Evolutionary conservation across 1,284 basidiomycete genomes (phyloP).

Genomic region (Rhizopogon parksii): DNA sequence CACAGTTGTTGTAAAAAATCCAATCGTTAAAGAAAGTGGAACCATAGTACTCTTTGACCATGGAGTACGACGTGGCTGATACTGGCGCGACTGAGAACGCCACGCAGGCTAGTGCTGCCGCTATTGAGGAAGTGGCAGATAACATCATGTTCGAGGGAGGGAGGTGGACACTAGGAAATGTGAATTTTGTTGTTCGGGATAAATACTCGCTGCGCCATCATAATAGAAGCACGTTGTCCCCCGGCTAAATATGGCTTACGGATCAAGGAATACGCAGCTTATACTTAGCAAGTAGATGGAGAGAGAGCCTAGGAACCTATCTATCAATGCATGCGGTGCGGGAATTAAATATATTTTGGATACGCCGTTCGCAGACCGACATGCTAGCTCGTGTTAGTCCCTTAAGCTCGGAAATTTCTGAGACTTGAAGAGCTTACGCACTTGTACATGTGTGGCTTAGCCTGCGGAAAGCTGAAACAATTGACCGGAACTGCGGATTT

Average conservation of each 20-base stretch:
- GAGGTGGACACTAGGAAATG: not conserved
- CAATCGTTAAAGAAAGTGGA: constrained; percentile 49
- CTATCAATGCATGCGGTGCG: not conserved
- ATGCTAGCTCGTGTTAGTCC: no score
- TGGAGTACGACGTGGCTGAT: constrained; percentile 32
- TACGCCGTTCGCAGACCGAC: no score
- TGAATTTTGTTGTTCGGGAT: not conserved
- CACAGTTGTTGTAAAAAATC: constrained; percentile 48
- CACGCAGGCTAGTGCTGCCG: not conserved
- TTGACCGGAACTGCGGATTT: not conserved
- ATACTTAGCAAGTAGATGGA: not conserved
- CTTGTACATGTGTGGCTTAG: no score
- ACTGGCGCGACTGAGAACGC: constrained; percentile 5
- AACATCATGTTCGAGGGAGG: not conserved
- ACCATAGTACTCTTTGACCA: constrained; percentile 44
- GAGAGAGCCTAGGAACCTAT: no score
- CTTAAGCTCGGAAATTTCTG: no score
- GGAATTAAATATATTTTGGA: not conserved
- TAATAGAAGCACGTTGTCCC: not conserved
- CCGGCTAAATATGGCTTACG: not conserved
- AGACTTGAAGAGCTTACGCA: no score
- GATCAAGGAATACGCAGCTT: not conserved
- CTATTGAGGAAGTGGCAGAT: not conserved
- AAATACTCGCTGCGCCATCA: not conserved
- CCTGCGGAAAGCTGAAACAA: not conserved